Base-by-base conservation (phyloP, 2,329 filamentous ascomycete genomes). In the Cladosporium velox region DNA sequence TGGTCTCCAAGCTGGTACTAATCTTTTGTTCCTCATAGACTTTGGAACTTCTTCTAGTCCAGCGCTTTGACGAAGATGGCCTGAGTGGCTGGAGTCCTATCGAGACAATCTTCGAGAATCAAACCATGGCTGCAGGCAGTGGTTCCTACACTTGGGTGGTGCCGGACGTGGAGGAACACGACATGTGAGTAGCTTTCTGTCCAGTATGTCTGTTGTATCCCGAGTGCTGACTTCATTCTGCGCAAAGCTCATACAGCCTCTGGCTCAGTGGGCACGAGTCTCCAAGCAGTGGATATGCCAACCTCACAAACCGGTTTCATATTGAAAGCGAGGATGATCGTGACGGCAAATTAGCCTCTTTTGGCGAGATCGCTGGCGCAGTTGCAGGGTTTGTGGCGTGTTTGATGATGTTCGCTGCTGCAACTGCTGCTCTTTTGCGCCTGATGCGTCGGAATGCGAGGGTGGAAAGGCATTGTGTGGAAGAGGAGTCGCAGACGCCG, bases 311-410 rank as follows among this genome's bases (percentile, higher is more conserved):
- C 32, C 28, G 32, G 54, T 57, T 57, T n/a, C 32, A 35, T 1
- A 35, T 57, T n/a, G 54, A 57, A n/a, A 32, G 30, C 3, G 30
- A 0, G n/a, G 54, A 34, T 15, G n/a, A 32, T 21, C 10, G 7
- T 12, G n/a, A 35, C 2, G 28, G 2, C n/a, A n/a, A 11, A 35
- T 15, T 34, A n/a, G n/a, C 30, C n/a, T 57, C 28, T 18, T 21
- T 32, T 57, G 54, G 28, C 18, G 26, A 57, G 32, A 32, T 38
- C 30, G 54, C 32, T 15, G 54, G 54, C 14, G 54, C 30, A 4
- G 10, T 57, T n/a, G 54, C 54, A 21, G 54, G 54, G n/a, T 57
- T 21, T 35, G n/a, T 57, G 54, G 54, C 54, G 32, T 21, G 30
- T 34, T 35, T 57, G 30, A 7, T 35, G 30, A 12, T 57, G 10